Evolutionary conservation across 306 rosid genomes (phyloP).

Genomic region (Pachyrhizus erosus): DNA sequence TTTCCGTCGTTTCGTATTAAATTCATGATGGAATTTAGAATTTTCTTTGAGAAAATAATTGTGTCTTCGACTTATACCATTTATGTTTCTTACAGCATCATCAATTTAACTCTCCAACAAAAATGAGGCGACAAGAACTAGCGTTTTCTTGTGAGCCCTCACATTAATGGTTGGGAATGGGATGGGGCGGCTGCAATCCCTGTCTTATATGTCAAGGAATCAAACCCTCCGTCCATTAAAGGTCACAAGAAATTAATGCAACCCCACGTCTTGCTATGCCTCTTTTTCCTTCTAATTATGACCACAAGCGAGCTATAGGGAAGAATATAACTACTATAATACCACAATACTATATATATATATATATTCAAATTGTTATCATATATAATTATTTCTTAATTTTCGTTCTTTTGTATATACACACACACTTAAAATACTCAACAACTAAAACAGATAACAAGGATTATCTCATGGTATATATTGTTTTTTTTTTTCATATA

Average conservation of each 20-base stretch:
- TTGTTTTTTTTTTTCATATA: background rate
- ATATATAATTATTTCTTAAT: no score
- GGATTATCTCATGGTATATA: background rate
- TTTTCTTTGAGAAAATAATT: background rate
- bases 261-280: constrained; percentile 12
- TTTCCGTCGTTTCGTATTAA: background rate
- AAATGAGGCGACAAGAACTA: constrained; percentile 22
- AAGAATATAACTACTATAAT: background rate
- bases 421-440: background rate
- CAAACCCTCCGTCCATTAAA: background rate
- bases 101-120: background rate
- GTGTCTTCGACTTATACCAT: constrained; percentile 18
- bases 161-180: background rate
- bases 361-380: no score
- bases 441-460: background rate
- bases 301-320: background rate
- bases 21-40: background rate
- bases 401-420: background rate
- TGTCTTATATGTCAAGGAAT: constrained; percentile 29
- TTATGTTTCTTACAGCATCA: background rate
- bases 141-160: constrained; percentile 36
- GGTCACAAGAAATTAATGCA: constrained; percentile 17
- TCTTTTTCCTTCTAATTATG: background rate
- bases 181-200: background rate
- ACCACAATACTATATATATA: no score